phyloP scores from a whole-genome alignment of 371 early-diverging fungal genomes.

The Mortierella sp. region DNA sequence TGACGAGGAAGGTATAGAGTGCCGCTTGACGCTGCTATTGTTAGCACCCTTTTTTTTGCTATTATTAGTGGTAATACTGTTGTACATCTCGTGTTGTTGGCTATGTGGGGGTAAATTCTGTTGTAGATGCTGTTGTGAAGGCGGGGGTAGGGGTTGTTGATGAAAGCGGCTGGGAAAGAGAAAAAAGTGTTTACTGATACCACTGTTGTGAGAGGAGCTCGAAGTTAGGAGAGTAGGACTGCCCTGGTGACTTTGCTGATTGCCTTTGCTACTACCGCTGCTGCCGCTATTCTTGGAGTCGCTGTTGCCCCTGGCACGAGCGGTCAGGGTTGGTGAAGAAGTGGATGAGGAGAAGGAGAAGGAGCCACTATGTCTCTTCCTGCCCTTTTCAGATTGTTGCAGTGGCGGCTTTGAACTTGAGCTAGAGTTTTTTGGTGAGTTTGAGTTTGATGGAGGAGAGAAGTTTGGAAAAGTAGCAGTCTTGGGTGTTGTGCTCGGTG shows the following conservation, averaged over 20 bases:
- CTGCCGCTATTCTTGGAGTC: conserved; percentile 22
- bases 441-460: conserved; percentile 2
- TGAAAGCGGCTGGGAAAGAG: conserved; percentile 31
- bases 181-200: conserved; percentile 21
- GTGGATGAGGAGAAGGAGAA: conserved; percentile 47
- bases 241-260: conserved; percentile 20
- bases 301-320: conserved; percentile 39
- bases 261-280: conserved; percentile 12
- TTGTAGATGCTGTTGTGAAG: not conserved
- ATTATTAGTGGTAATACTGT: conserved; percentile 3
- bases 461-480: conserved; percentile 26
- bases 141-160: conserved; percentile 13
- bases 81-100: conserved; percentile 28
- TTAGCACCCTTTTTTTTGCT: conserved; percentile 10
- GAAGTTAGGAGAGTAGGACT: conserved; percentile 15
- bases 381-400: conserved; percentile 30
- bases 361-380: conserved; percentile 41
- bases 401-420: conserved; percentile 29
- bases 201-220: conserved; percentile 6
- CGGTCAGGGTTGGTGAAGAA: conserved; percentile 26
- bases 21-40: conserved; percentile 19
- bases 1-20: conserved; percentile 24
- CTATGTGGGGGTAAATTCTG: conserved; percentile 11
- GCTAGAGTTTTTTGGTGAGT: conserved; percentile 15
- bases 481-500: conserved; percentile 33